Evolutionary conservation across 2,329 filamentous ascomycete genomes (phyloP), one percentile per base, ranked within the genome.

Genomic region (Ophiostoma sp.): DNA sequence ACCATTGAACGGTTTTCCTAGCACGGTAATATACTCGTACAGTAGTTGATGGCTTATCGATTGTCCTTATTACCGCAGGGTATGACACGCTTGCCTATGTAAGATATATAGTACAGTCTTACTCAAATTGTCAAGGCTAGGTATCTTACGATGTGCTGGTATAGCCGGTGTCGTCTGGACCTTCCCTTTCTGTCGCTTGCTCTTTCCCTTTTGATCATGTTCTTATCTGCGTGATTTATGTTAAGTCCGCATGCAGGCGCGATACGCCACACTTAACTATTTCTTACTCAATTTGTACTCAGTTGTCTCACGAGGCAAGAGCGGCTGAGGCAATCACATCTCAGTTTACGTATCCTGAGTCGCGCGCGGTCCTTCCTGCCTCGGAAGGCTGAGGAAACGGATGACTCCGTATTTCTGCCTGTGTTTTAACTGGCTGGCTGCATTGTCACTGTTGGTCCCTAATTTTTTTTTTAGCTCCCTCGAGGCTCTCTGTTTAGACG

Each of bases 191-290:
- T 36, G 31, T 65, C 62, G 35, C n/a, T 13, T 65, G 35, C n/a
- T 65, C 62, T 65, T 65, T 39, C 62, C 62, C 10, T 35, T 39
- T 65, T 65, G 3, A 27, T 65, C 35, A 3, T 39, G 6, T 6
- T 23, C 62, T 39, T 65, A 65, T 65, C 62, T 65, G 62, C 62
- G 60, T 64, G 15, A 64, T 64, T 64, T 64, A 20, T n/a, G 31
- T 64, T 64, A 33, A 39, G 31, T 65, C 33, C 62, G 33, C 62
- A 65, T 35, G 33, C 60, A 64, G 31, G 60, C 17, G 60, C 60
- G 60, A 36, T 33, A n/a, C 15, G 17, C 10, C 11, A 41, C 44
- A 39, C 36, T 8, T 7, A 48, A 48, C 20, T 48, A 20, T 17
- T 48, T n/a, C 44, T 48, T 48, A 48, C 44, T 48, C 17, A 48